Conservation (phyloP, 352 stramenopile species). For the Phytophthora uliginosa region DNA sequence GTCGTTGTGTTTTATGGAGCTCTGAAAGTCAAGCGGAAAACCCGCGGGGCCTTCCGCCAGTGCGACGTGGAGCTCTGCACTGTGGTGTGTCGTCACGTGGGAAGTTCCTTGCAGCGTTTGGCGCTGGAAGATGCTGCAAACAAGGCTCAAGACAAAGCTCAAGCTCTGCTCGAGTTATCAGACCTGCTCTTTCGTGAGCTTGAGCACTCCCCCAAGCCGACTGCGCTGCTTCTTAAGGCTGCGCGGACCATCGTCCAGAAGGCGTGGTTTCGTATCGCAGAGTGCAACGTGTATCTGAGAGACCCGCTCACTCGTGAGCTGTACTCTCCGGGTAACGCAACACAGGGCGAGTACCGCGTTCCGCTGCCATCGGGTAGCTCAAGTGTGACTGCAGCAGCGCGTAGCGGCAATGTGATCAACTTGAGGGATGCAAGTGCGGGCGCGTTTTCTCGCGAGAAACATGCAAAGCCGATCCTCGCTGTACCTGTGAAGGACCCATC, state of each 20-base stretch:
- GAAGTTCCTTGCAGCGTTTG: conserved; percentile 60
- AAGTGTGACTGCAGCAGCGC: conserved; percentile 69
- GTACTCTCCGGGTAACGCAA: conserved; percentile 57
- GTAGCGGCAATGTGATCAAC: conserved; percentile 80
- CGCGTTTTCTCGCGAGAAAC: conserved; percentile 32
- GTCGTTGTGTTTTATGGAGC: conserved; percentile 68
- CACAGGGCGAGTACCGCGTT: conserved; percentile 58
- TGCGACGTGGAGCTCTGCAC: conserved; percentile 67
- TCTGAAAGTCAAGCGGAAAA: conserved; percentile 11
- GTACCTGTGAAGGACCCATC: conserved; percentile 85
- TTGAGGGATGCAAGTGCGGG: conserved; percentile 70
- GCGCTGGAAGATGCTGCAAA: conserved; percentile 68
- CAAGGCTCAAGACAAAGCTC: conserved; percentile 70
- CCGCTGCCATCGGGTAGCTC: conserved; percentile 50
- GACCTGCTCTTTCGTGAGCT: conserved; percentile 73
- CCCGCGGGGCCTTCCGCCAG: conserved; percentile 48
- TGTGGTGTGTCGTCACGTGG: conserved; percentile 66
- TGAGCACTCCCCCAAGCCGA: conserved; percentile 70
- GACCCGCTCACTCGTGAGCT: conserved; percentile 69
- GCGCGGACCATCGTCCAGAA: conserved; percentile 31
- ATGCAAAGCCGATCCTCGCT: conserved; percentile 64
- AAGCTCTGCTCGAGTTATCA: conserved; percentile 74
- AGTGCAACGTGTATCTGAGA: conserved; percentile 79
- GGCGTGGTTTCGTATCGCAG: conserved; percentile 29
- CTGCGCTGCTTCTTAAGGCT: conserved; percentile 54